These are phyloP conservation scores for Myriosclerotinia duriaeana DNA, from an alignment of 2,329 filamentous ascomycete species.

Conservation along the genomic window DNA sequence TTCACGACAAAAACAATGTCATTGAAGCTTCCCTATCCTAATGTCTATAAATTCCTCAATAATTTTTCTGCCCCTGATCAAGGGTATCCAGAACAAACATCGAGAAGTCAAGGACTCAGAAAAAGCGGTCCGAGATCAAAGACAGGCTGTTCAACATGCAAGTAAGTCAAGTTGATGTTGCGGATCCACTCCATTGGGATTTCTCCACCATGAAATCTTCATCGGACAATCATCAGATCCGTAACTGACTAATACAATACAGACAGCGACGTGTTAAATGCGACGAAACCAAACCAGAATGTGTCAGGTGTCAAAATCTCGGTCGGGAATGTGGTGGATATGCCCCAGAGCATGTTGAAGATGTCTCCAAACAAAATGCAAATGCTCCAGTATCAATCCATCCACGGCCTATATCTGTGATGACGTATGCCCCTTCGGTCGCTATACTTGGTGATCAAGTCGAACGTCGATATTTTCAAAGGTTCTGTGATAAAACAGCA, in stretches of 20 bases:
- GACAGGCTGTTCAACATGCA: slow-evolving; percentile 41
- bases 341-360: slow-evolving; percentile 36
- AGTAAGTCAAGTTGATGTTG: slow-evolving; percentile 33
- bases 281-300: slow-evolving; percentile 41
- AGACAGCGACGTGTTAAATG: slow-evolving; percentile 42
- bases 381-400: slow-evolving; percentile 37
- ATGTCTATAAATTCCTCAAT: slow-evolving; percentile 42
- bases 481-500: slow-evolving; percentile 40
- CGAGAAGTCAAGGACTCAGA: slow-evolving; percentile 39
- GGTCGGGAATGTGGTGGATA: slow-evolving; percentile 41
- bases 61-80: slow-evolving; percentile 40
- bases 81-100: slow-evolving; percentile 38
- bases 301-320: slow-evolving; percentile 40
- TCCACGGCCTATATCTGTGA: slow-evolving; percentile 38
- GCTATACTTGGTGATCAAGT: slow-evolving; percentile 36
- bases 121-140: slow-evolving; percentile 41
- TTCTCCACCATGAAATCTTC: slow-evolving; percentile 11
- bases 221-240: slow-evolving; percentile 14
- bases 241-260: slow-evolving; percentile 27
- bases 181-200: slow-evolving; percentile 17
- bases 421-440: slow-evolving; percentile 37
- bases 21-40: slow-evolving; percentile 39
- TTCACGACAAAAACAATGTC: slow-evolving; percentile 37
- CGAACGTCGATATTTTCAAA: slow-evolving; percentile 40
- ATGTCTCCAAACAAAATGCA: slow-evolving; percentile 32